A percentile compares a stretch with the other conserved stretches of the same genome.
Conservation (phyloP, 1,284 basidiomycete genomes). For the Boletus albobrunnescens region DNA sequence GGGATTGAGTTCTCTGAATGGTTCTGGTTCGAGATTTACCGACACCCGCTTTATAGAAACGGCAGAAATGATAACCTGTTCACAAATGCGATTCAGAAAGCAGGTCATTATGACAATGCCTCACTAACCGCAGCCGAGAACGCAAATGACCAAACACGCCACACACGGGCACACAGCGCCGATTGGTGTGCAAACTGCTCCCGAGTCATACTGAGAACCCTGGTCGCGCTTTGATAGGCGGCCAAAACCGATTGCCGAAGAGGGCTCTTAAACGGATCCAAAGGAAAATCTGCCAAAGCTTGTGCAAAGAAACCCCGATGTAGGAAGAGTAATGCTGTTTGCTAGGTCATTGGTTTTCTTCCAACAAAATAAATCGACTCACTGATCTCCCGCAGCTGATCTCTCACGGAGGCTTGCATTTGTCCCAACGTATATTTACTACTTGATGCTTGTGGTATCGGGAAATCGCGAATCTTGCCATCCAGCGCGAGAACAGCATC, state of each 20-base stretch:
- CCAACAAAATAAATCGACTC: not conserved
- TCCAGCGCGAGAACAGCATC: conserved; percentile 44
- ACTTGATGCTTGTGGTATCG: conserved; percentile 20
- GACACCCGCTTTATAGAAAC: conserved; percentile 40
- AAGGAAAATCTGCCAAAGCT: not conserved
- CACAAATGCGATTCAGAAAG: conserved; percentile 1
- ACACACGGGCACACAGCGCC: not conserved
- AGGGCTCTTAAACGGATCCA: not conserved
- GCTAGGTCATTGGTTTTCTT: not conserved
- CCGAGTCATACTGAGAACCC: not conserved
- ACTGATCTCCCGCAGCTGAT: not conserved
- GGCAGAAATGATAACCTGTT: conserved; percentile 44
- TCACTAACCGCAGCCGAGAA: conserved; percentile 37
- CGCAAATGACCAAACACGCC: conserved; percentile 21
- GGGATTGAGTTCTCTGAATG: conserved; percentile 40
- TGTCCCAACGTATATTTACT: conserved; percentile 34
- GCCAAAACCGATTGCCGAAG: not conserved
- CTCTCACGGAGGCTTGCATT: conserved; percentile 32
- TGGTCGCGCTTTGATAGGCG: not conserved
- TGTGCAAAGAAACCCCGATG: not conserved
- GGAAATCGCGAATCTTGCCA: conserved; percentile 39
- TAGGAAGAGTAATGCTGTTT: not conserved
- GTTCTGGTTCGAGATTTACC: conserved; percentile 38
- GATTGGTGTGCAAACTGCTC: not conserved
- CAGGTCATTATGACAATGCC: not conserved